These are phyloP conservation scores for Podospora comata DNA, from an alignment of 495 filamentous ascomycete genomes.

Conservation along the genomic window DNA sequence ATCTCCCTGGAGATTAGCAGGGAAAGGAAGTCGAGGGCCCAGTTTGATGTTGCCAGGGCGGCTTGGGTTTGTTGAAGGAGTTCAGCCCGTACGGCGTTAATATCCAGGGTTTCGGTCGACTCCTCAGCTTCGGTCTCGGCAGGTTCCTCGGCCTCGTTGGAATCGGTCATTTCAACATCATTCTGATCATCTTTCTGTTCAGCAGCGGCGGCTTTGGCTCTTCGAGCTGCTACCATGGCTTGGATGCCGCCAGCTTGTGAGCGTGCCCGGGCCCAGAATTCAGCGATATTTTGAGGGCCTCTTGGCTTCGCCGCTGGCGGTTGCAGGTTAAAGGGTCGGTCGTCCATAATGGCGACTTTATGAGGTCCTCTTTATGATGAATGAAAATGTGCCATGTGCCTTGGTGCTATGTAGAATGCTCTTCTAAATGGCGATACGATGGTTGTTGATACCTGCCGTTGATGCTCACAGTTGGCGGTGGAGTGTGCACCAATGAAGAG, in stretches of 20 bases:
- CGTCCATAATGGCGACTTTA: slow-evolving; percentile 30
- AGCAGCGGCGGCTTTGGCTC: slow-evolving; percentile 41
- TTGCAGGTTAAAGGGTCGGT: slow-evolving; percentile 62
- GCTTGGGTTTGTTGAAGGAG: slow-evolving; percentile 52
- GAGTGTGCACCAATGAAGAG: background rate
- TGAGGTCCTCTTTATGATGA: background rate
- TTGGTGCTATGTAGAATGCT: background rate
- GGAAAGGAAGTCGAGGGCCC: slow-evolving; percentile 72
- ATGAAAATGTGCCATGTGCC: no score
- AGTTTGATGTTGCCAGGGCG: slow-evolving; percentile 24
- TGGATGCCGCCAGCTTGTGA: slow-evolving; percentile 71
- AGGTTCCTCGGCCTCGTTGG: slow-evolving; percentile 20
- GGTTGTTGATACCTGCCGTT: background rate
- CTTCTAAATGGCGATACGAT: background rate
- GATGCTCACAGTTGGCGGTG: background rate
- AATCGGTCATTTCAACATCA: slow-evolving; percentile 28
- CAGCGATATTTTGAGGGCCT: slow-evolving; percentile 59
- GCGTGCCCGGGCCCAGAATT: slow-evolving; percentile 72
- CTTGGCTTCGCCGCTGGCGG: slow-evolving; percentile 54
- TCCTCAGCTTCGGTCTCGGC: slow-evolving; percentile 38
- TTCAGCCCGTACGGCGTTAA: slow-evolving; percentile 48
- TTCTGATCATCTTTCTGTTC: slow-evolving; percentile 10
- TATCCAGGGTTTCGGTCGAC: slow-evolving; percentile 37
- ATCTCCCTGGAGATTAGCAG: slow-evolving; percentile 75
- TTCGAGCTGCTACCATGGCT: slow-evolving; percentile 45